Percentiles rank a stretch among this genome's conserved stretches.
These are phyloP conservation scores for Acanthamoeba culbertsoni DNA, from an alignment of 208 protist species.

Conservation along the genomic window DNA sequence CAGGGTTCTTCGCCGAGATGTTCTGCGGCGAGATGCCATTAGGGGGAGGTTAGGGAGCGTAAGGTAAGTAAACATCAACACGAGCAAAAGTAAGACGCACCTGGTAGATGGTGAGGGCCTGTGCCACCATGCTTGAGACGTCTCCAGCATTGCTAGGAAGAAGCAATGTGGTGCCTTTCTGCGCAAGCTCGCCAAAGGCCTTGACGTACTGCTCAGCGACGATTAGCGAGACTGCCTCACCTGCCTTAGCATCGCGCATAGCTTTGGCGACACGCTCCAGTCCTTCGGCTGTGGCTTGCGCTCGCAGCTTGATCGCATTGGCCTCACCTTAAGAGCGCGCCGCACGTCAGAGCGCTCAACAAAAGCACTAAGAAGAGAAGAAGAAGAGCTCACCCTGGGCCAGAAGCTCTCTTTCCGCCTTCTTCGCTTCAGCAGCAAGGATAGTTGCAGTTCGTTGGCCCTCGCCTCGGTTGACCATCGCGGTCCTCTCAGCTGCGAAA, in stretches of 20 bases:
- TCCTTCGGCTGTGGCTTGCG: constrained; percentile 61
- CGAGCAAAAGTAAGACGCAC: no score
- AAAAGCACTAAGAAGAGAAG: background rate
- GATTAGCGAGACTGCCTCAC: constrained; percentile 61
- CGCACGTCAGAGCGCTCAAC: background rate
- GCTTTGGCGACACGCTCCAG: constrained; percentile 20
- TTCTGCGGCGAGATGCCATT: background rate
- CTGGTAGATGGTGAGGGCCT: constrained; percentile 87
- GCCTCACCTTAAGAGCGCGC: constrained; percentile 63
- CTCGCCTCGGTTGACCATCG: constrained; percentile 90
- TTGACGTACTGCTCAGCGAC: constrained; percentile 73
- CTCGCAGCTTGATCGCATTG: constrained; percentile 56
- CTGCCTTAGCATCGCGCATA: background rate
- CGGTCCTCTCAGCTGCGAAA: constrained; percentile 80
- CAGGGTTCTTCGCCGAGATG: background rate
- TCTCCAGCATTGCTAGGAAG: constrained; percentile 91
- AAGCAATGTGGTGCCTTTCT: constrained; percentile 92
- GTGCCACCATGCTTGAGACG: constrained; percentile 88
- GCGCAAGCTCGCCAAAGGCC: constrained; percentile 72
- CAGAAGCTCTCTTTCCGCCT: constrained; percentile 74
- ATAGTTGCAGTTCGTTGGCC: constrained; percentile 88
- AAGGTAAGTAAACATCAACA: background rate
- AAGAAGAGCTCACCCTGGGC: background rate
- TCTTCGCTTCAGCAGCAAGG: constrained; percentile 87
- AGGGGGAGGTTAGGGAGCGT: background rate